Evolutionary conservation across 306 rosid species (phyloP), one percentile per base, ranked within the genome.

Genomic region (Oemleria cerasiformis): DNA sequence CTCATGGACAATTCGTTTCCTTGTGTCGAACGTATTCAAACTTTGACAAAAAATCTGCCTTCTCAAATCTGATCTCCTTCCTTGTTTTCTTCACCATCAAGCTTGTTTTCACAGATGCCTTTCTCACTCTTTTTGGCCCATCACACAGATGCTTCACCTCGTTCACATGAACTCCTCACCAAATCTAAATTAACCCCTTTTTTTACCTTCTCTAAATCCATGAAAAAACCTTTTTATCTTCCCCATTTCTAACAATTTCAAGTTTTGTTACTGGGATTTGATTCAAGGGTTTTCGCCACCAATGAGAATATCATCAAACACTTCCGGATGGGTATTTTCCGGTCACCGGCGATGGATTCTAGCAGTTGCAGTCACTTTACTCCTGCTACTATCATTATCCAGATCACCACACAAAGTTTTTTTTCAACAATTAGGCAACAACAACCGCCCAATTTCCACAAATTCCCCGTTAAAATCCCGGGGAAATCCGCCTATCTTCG

Each of bases 401-500:
- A 70, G 84, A 66, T 79, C 84, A 74, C 57, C 78, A 57, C 65
- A 59, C 60, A 73, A 47, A 70, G 78, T 67, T 64, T 78, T 85
- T 20, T 48, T 70, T 70, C 42, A 43, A 14, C 59, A 72, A 30
- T 30, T 30, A 16, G 68, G 74, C 59, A 80, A 59, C 3, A 75
- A 75, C 56, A 60, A 65, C 47, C 78, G 71, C 49, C 45, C 36
- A 30, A 30, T 59, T 40, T 71, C 81, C 6, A 72, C 47, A 72
- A 50, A 38, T 20, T 21, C 59, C 20, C 53, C 84, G 53, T 54
- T 85, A 17, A 87, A 83, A 68, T 90, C 84, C 68, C 77, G 74
- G 67, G 81, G 82, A 63, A 69, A 84, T 55, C 92, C 92, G 49
- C 96, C 92, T 2, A 59, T 84, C 47, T 43, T 90, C 40, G 96